Conservation (phyloP, 352 stramenopile species). For the Globisporangium emineosum region DNA sequence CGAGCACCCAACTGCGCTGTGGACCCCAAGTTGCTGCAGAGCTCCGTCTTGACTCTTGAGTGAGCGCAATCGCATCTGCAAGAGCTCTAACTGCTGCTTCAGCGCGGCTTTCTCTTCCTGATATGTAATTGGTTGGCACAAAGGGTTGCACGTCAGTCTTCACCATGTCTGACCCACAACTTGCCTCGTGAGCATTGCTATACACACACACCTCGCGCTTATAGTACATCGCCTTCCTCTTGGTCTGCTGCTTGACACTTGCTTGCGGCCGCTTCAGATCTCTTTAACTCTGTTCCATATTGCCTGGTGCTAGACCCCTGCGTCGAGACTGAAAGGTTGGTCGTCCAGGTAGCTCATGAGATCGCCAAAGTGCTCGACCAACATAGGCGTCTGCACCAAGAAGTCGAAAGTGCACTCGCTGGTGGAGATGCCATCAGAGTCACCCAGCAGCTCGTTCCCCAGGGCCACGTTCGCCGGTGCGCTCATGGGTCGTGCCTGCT, state of each 20-base stretch:
- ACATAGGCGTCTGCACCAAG: not conserved
- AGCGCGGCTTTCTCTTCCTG: slow-evolving; percentile 10
- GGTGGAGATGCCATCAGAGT: not conserved
- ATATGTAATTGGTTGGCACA: not conserved
- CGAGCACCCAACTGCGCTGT: not conserved
- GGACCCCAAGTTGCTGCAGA: too few species aligned
- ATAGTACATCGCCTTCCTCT: not conserved
- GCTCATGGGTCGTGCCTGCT: not conserved
- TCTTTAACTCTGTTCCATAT: not conserved
- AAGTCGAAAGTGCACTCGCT: not conserved
- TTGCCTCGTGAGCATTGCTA: not conserved
- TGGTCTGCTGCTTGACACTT: not conserved
- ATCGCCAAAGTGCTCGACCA: not conserved
- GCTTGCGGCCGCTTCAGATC: not conserved
- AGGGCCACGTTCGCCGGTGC: not conserved
- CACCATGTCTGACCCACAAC: too few species aligned
- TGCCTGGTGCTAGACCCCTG: not conserved
- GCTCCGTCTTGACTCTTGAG: not conserved
- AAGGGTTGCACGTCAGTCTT: not conserved
- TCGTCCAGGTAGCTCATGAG: not conserved
- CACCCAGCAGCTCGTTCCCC: not conserved
- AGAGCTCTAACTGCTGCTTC: not conserved
- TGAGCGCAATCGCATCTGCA: not conserved
- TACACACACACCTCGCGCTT: not conserved
- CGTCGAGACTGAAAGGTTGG: not conserved